Evolutionary conservation across 2,329 filamentous ascomycete species (phyloP).

Genomic region (Hypoxylon sp.): DNA sequence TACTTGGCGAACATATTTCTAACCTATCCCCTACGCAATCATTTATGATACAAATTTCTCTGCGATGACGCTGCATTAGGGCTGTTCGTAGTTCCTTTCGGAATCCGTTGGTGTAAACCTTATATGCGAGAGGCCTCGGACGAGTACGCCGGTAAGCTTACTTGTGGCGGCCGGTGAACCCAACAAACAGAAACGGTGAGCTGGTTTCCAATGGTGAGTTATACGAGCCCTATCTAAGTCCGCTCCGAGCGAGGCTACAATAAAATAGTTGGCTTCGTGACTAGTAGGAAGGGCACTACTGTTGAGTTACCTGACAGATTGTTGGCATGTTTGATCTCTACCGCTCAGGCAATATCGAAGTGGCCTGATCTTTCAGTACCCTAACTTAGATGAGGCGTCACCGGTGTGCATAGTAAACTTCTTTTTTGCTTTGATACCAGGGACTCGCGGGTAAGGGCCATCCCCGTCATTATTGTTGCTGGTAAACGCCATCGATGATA

Average conservation of each 20-base stretch:
- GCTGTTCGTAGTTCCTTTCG: background rate
- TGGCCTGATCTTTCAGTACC: slow-evolving; percentile 2
- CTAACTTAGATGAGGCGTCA: background rate
- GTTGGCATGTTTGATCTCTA: slow-evolving; percentile 9
- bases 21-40: background rate
- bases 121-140: background rate
- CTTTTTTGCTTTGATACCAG: background rate
- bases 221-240: background rate
- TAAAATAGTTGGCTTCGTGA: background rate
- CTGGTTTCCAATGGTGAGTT: background rate
- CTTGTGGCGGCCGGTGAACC: slow-evolving; percentile 4
- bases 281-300: background rate
- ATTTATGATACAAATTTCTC: background rate
- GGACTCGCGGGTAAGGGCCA: background rate
- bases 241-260: background rate
- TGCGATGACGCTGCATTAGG: background rate
- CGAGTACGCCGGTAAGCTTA: slow-evolving; percentile 10
- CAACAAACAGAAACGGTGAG: slow-evolving; percentile 11
- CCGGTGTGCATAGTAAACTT: slow-evolving; percentile 2
- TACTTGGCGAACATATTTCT: background rate
- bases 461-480: background rate
- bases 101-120: slow-evolving; percentile 27
- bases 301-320: background rate
- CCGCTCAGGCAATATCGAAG: background rate
- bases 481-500: background rate